phyloP scores from a whole-genome alignment of 2,329 filamentous ascomycete species.

The Arachnomyces sp. region DNA sequence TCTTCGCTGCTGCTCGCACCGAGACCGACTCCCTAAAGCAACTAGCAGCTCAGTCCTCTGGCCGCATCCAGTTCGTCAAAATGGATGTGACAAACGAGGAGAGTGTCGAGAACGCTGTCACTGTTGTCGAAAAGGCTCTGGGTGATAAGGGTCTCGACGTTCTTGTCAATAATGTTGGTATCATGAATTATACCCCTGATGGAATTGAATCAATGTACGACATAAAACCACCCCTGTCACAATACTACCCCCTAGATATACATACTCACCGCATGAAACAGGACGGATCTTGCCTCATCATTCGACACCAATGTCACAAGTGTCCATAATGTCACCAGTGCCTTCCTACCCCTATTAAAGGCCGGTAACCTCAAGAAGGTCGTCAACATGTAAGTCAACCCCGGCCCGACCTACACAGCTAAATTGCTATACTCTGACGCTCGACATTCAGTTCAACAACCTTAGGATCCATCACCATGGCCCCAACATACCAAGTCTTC shows the following conservation, averaged over 20 bases:
- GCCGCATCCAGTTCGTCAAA: conserved; percentile 26
- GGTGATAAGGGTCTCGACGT: conserved; percentile 29
- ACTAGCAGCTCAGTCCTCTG: conserved; percentile 22
- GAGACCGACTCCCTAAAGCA: conserved; percentile 21
- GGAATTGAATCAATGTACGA: conserved; percentile 13
- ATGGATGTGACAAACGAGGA: conserved; percentile 29
- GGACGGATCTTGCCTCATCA: conserved; percentile 16
- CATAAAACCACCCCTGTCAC: not conserved
- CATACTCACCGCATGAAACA: too few relatives aligned
- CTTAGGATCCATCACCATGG: conserved; percentile 32
- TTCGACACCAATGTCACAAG: conserved; percentile 34
- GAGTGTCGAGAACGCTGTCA: conserved; percentile 28
- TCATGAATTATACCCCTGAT: conserved; percentile 12
- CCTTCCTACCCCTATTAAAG: conserved; percentile 28
- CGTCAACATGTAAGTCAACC: conserved; percentile 36
- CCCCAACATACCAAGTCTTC: conserved; percentile 12
- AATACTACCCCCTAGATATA: not conserved
- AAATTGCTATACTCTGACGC: not conserved
- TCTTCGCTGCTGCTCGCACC: conserved; percentile 35
- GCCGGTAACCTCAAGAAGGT: conserved; percentile 34
- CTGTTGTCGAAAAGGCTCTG: conserved; percentile 24
- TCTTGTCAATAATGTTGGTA: conserved; percentile 24
- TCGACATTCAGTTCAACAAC: conserved; percentile 29
- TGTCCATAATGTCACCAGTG: conserved; percentile 28
- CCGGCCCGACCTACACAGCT: conserved; percentile 7